Base-by-base conservation (phyloP, 2,329 filamentous ascomycete genomes). In the Tolypocladium guangdongense region DNA sequence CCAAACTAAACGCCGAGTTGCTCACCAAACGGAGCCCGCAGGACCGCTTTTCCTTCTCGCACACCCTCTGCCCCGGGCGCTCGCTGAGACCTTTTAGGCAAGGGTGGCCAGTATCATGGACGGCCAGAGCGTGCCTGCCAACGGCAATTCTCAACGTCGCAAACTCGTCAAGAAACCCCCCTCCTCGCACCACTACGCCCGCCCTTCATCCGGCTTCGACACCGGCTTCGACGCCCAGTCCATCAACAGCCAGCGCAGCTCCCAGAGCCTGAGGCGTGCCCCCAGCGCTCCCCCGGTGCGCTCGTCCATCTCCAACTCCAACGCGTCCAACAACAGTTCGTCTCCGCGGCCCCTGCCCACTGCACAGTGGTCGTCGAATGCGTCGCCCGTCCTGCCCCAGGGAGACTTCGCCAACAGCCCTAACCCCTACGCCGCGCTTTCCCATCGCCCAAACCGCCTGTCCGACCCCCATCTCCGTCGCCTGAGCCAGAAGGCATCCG, bases 91-190 rank as follows among this genome's bases (percentile, higher is more conserved):
- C 53, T 60, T 57, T 60, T 59, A 59, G 60, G 57, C 52, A 60
- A 62, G 58, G 59, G 51, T 51, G 55, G 53, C 54, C 57, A 58
- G 62, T 66, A 75, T 71, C 72, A 78, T 78, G 75, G 75, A 77
- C 66, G 68, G 66, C 64, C 71, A 67, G 62, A 68, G 68, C 63
- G 67, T 67, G 64, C 63, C 68, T 60, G 66, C 70, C 64, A 71
- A 71, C 71, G 70, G 71, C 70, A 70, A 63, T 62, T 76, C 74
- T 56, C 74, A 78, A 59, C 80, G 82, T 70, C 80, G 81, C 70
- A 76, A 72, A 66, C 78, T 86, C 59, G 78, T 79, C 65, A 85
- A 86, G 74, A 82, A 81, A 67, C 79, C 79, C 54, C 78, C 78
- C 50, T 71, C 72, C 45, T 68, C 73, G 59, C 70, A 75, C 60